phyloP scores from a whole-genome alignment of 306 rosid genomes.

The Inga oerstediana region DNA sequence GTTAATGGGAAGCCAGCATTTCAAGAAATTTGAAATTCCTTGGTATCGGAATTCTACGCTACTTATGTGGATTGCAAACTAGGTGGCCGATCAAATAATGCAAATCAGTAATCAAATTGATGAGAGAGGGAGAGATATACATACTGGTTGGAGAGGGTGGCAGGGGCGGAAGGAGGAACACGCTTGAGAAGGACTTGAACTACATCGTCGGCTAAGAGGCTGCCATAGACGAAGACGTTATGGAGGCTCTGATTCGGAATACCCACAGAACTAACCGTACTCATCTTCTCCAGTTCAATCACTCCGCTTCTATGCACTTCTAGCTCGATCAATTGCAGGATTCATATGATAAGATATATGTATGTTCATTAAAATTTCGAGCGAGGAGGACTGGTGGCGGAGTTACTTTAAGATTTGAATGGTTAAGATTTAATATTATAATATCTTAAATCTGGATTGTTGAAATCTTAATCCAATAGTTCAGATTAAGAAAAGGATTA shows the following conservation, averaged over 20 bases:
- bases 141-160: conserved; percentile 63
- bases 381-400: no score
- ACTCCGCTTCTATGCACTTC: background rate
- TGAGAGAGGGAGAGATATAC: conserved; percentile 22
- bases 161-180: conserved; percentile 59
- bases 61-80: background rate
- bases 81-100: background rate
- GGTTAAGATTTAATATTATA: no score
- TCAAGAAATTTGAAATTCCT: background rate
- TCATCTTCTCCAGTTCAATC: conserved; percentile 30
- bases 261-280: conserved; percentile 8
- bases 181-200: conserved; percentile 69
- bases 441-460: no score
- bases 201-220: conserved; percentile 82
- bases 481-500: no score
- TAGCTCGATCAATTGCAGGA: background rate
- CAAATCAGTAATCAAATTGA: background rate
- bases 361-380: no score
- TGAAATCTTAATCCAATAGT: no score
- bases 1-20: background rate
- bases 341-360: background rate
- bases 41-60: background rate
- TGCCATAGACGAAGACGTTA: conserved; percentile 86
- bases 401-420: no score
- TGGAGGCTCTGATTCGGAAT: conserved; percentile 36